Evolutionary conservation across 495 filamentous ascomycete species (phyloP).

Genomic region (Usnea hakonensis): DNA sequence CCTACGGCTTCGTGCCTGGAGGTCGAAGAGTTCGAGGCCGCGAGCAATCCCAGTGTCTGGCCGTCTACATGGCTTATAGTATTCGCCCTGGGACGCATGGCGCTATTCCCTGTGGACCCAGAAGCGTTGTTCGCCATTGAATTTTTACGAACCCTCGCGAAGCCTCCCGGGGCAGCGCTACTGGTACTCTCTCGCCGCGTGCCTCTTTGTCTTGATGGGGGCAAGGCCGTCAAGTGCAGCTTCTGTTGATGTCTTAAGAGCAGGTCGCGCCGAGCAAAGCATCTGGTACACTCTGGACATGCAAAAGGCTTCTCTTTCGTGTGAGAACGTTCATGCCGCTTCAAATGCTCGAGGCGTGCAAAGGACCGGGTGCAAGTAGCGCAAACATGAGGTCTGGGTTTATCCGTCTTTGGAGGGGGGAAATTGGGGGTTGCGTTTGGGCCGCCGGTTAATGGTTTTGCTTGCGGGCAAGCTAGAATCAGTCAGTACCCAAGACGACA

Average conservation of each 20-base stretch:
- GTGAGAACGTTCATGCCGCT: constrained; percentile 95
- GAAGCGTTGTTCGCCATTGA: constrained; percentile 62
- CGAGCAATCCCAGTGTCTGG: constrained; percentile 62
- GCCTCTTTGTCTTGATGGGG: constrained; percentile 79
- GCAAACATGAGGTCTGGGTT: constrained; percentile 91
- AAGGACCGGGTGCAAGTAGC: constrained; percentile 89
- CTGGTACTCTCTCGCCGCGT: constrained; percentile 73
- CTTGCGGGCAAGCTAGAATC: constrained; percentile 18
- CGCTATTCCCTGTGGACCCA: constrained; percentile 39
- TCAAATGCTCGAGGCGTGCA: constrained; percentile 91
- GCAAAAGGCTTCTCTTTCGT: constrained; percentile 99
- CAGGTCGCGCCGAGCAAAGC: constrained; percentile 90
- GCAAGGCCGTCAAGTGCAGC: constrained; percentile 90
- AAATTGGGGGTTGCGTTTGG: constrained; percentile 34
- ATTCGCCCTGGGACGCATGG: constrained; percentile 86
- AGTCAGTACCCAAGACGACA: background rate
- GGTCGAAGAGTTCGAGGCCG: constrained; percentile 51
- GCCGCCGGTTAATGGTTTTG: constrained; percentile 18
- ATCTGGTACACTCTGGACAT: constrained; percentile 89
- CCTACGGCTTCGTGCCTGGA: constrained; percentile 33
- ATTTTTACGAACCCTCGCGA: constrained; percentile 81
- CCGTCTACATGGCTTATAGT: constrained; percentile 94
- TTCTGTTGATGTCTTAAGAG: constrained; percentile 97
- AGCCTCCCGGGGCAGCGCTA: constrained; percentile 55
- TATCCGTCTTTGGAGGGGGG: constrained; percentile 89